Evolutionary conservation across 257 asterid species (phyloP).

Genomic region (Plantago ovata): DNA sequence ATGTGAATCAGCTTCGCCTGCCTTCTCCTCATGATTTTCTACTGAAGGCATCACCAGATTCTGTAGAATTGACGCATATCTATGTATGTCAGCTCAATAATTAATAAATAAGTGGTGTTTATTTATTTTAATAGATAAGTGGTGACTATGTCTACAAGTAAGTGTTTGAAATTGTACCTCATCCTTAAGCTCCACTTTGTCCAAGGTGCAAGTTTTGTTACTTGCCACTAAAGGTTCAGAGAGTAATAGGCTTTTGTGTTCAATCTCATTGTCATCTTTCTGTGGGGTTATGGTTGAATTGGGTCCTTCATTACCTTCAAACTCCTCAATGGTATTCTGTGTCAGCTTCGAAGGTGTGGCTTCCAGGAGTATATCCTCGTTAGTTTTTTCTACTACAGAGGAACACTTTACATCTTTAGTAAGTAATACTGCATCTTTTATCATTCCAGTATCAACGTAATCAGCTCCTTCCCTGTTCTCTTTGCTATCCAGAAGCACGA

Average conservation of each 20-base stretch:
- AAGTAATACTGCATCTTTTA: conserved; percentile 16
- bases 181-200: conserved; percentile 21
- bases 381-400: conserved; percentile 1
- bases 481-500: conserved; percentile 18
- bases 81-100: conserved; percentile 4
- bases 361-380: conserved; percentile 16
- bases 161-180: conserved; percentile 30
- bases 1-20: conserved; percentile 14
- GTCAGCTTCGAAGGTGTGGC: conserved; percentile 14
- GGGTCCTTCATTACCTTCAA: conserved; percentile 19
- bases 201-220: conserved; percentile 24
- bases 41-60: conserved; percentile 22
- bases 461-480: conserved; percentile 20
- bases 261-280: conserved; percentile 19
- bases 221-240: conserved; percentile 20
- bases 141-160: conserved; percentile 9
- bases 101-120: conserved; percentile 5
- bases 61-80: conserved; percentile 28
- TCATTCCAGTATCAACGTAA: conserved; percentile 11
- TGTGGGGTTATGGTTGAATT: conserved; percentile 10
- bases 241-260: conserved; percentile 9
- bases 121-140: too few species aligned
- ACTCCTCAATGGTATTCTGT: conserved; percentile 12
- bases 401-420: conserved; percentile 14
- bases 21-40: conserved; percentile 21